A percentile compares a stretch with the other conserved stretches of the same genome.
These are phyloP conservation scores for Eimeria maxima DNA, from an alignment of 169 alveolate genomes.

Conservation along the genomic window DNA sequence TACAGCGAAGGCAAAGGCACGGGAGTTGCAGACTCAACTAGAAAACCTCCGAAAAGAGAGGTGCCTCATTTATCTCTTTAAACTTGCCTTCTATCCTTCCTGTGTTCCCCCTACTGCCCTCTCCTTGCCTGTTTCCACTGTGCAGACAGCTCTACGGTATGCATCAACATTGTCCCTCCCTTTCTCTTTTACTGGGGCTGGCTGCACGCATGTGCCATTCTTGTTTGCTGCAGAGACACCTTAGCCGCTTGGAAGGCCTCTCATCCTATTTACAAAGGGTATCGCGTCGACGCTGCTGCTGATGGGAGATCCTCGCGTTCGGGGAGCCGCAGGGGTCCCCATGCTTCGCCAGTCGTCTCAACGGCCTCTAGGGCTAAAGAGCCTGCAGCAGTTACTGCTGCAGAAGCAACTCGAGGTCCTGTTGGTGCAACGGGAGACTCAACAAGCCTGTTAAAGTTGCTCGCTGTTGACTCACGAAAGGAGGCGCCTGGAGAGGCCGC, in stretches of 20 bases:
- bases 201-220: neutral
- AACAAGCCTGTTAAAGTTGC: neutral
- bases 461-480: neutral
- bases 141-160: neutral
- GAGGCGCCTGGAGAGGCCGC: neutral
- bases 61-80: neutral
- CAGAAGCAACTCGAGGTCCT: neutral
- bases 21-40: constrained; percentile 4
- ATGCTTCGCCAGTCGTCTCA: neutral
- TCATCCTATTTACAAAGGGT: constrained; percentile 55
- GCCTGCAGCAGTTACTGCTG: neutral
- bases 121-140: neutral
- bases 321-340: neutral
- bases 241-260: constrained; percentile 53
- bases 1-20: constrained; percentile 49
- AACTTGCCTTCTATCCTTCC: neutral
- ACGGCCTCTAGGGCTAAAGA: neutral
- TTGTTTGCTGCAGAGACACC: neutral
- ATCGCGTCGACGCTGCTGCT: neutral
- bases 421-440: neutral
- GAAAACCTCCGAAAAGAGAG: constrained; percentile 51
- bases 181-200: neutral
- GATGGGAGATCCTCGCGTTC: neutral
- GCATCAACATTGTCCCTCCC: neutral
- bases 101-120: neutral